Conservation (phyloP, 495 filamentous ascomycete genomes). For the Aspergillus hancockii region DNA sequence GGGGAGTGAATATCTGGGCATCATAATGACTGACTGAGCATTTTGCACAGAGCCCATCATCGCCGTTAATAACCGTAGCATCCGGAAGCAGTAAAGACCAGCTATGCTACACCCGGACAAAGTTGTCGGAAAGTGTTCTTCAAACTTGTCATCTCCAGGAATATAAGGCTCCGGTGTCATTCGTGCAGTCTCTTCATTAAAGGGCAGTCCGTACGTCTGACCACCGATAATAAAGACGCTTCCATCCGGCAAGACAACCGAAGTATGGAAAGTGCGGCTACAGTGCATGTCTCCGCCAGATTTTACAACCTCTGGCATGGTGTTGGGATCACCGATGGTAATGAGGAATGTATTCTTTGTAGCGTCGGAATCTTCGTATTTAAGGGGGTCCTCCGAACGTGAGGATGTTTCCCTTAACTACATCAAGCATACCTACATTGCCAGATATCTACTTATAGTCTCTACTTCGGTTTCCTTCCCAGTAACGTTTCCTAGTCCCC, state of each 20-base stretch:
- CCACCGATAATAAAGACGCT: slow-evolving; percentile 58
- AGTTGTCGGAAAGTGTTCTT: slow-evolving; percentile 39
- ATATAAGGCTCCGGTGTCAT: slow-evolving; percentile 53
- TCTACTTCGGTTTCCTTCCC: slow-evolving; percentile 32
- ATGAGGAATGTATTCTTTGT: slow-evolving; percentile 49
- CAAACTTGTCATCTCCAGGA: slow-evolving; percentile 43
- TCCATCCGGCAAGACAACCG: slow-evolving; percentile 58
- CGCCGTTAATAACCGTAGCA: slow-evolving; percentile 54
- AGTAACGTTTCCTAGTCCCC: slow-evolving; percentile 35
- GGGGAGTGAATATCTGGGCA: slow-evolving; percentile 56
- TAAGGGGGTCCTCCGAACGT: slow-evolving; percentile 49
- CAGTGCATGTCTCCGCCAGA: slow-evolving; percentile 43
- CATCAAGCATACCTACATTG: slow-evolving; percentile 58
- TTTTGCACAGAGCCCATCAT: slow-evolving; percentile 55
- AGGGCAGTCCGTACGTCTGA: slow-evolving; percentile 44
- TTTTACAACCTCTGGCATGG: slow-evolving; percentile 26
- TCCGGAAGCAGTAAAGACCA: slow-evolving; percentile 58
- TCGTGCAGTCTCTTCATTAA: slow-evolving; percentile 46
- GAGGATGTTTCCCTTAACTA: slow-evolving; percentile 53
- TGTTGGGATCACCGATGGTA: slow-evolving; percentile 39
- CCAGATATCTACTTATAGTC: slow-evolving; percentile 56
- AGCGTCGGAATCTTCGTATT: slow-evolving; percentile 44
- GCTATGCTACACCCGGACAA: slow-evolving; percentile 57
- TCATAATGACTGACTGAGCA: slow-evolving; percentile 59
- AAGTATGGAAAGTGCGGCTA: slow-evolving; percentile 52